Evolutionary conservation across 2,329 filamentous ascomycete species (phyloP).

Genomic region (Exserohilum turcica): DNA sequence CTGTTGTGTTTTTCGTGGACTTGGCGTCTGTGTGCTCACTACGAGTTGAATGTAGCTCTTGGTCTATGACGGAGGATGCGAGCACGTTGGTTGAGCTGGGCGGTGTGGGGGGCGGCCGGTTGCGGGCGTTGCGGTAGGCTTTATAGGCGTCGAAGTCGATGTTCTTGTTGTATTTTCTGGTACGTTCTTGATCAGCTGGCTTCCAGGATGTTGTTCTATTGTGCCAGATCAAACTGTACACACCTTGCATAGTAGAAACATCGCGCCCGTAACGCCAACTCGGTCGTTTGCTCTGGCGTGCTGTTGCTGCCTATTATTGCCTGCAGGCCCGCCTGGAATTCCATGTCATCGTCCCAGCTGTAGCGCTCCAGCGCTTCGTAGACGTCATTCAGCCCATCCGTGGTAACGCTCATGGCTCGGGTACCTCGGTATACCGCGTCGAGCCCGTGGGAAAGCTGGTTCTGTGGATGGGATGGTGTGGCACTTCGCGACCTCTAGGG

Average conservation of each 20-base stretch:
- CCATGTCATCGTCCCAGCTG: slow-evolving; percentile 69
- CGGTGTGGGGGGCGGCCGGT: slow-evolving; percentile 27
- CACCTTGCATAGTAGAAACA: slow-evolving; percentile 69
- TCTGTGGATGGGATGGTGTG: not conserved
- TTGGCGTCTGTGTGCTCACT: not conserved
- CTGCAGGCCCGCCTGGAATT: slow-evolving; percentile 70
- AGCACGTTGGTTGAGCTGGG: slow-evolving; percentile 25
- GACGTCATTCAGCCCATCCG: slow-evolving; percentile 42
- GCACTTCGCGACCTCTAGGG: slow-evolving; percentile 7
- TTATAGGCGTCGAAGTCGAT: slow-evolving; percentile 73
- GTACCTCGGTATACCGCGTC: not conserved
- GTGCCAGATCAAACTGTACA: not conserved
- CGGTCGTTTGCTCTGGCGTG: slow-evolving; percentile 59
- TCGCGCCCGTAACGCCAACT: slow-evolving; percentile 69
- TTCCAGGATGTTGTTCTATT: not conserved
- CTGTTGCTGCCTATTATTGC: slow-evolving; percentile 67
- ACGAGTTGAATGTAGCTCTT: not conserved
- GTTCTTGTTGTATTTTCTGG: slow-evolving; percentile 51
- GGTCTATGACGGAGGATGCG: slow-evolving; percentile 10
- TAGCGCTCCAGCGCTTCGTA: slow-evolving; percentile 69
- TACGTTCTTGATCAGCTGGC: not conserved
- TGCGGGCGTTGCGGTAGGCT: slow-evolving; percentile 58
- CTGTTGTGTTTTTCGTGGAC: not conserved
- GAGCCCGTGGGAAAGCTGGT: not conserved
- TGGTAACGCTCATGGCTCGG: slow-evolving; percentile 33